Evolutionary conservation across 2,329 filamentous ascomycete species (phyloP).

Genomic region (Nigrospora sphaerica): DNA sequence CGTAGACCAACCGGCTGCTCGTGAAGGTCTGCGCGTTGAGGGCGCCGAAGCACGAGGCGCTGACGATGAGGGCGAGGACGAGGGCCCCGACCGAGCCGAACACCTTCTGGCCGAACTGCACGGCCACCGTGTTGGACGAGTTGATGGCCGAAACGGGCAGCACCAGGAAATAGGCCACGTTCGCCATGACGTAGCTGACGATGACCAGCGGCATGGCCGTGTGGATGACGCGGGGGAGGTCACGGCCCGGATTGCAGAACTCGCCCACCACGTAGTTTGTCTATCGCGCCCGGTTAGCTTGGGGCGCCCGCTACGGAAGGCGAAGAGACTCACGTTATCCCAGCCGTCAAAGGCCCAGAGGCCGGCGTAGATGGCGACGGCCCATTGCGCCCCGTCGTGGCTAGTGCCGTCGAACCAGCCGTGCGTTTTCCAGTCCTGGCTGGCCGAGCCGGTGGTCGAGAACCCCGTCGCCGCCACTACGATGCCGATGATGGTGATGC

Average conservation of each 20-base stretch:
- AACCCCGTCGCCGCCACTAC: slow-evolving; percentile 83
- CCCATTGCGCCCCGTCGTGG: slow-evolving; percentile 76
- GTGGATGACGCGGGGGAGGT: slow-evolving; percentile 91
- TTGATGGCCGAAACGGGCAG: slow-evolving; percentile 76
- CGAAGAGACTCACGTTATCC: slow-evolving; percentile 70
- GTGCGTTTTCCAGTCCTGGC: slow-evolving; percentile 76
- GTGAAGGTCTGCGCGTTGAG: slow-evolving; percentile 95
- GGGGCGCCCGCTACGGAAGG: neutral
- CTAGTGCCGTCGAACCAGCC: slow-evolving; percentile 87
- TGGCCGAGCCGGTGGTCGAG: slow-evolving; percentile 68
- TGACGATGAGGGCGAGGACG: slow-evolving; percentile 80
- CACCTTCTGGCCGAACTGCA: slow-evolving; percentile 84
- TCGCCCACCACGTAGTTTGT: slow-evolving; percentile 98
- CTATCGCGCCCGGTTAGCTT: slow-evolving; percentile 35
- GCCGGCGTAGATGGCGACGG: slow-evolving; percentile 88
- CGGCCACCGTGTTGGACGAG: slow-evolving; percentile 88
- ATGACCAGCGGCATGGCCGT: slow-evolving; percentile 95
- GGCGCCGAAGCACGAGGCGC: slow-evolving; percentile 86
- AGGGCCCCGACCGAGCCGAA: slow-evolving; percentile 80
- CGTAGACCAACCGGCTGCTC: slow-evolving; percentile 84
- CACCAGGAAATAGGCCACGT: slow-evolving; percentile 90
- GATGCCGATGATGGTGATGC: slow-evolving; percentile 79
- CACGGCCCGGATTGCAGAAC: slow-evolving; percentile 83
- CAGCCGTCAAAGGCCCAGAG: slow-evolving; percentile 98
- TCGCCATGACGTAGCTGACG: slow-evolving; percentile 80